Evolutionary conservation across 192 early-diverging fungal species (phyloP), one percentile per base, ranked within the genome.

Genomic region (Coemansia sp.): DNA sequence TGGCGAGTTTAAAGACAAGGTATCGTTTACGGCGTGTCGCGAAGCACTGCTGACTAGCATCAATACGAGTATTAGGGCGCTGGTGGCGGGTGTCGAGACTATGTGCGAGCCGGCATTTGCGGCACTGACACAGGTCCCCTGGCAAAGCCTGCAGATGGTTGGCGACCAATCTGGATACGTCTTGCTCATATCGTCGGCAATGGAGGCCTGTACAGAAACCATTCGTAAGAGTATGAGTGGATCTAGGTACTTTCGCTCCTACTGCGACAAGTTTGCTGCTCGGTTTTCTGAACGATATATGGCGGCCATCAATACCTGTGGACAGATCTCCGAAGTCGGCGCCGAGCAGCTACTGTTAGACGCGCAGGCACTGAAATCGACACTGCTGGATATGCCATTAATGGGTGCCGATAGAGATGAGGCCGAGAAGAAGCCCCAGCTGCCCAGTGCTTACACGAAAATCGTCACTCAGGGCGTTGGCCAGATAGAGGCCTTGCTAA

Each of bases 291-390:
- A 79, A 1, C 85, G 86, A 38, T 93, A 90, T 67, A 69, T 88
- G 38, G 81, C 72, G 2, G 92, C 87, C 48, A 86, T 99, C 34
- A 86, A 83, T 23, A 76, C 82, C 18, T 95, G 93, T 72, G 86
- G 86, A 56, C 90, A 89, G 3, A 91, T 98, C 7, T 93, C 92
- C 1, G 95, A 96, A 82, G 88, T 95, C 45, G 97, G 95, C 23
- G 95, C 95, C 5, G 97, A 99, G 65, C 97, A 99, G 73, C 83
- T 97, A 79, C 82, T 99, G 2, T 76, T 99, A 11, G 97, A 99
- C 79, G 95, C 91, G 16, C 93, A 98, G 65, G 89, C 95, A 5
- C 77, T 99, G 34, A 97, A 96, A 66, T 92, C 92, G 0, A 80
- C 87, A 11, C 68, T 99, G 37, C 67, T 90, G 35, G 89, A 89